These are phyloP conservation scores for Baffinella frigidus DNA, from an alignment of 208 protist species.

Conservation along the genomic window DNA sequence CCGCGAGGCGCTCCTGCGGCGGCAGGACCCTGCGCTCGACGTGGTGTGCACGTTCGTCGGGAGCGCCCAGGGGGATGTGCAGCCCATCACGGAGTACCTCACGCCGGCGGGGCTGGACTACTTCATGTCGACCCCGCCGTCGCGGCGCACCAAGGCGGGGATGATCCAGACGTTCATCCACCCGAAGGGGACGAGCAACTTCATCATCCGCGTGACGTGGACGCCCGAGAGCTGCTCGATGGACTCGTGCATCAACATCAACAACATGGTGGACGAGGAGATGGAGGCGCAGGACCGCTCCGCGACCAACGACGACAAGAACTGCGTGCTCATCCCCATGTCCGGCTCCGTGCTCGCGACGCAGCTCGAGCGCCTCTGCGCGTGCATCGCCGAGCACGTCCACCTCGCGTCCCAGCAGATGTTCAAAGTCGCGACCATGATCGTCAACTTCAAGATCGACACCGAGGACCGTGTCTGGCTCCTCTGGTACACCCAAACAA, in stretches of 20 bases:
- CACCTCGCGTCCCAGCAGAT: slow-evolving; percentile 17
- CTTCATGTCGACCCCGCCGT: slow-evolving; percentile 42
- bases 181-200: slow-evolving; percentile 56
- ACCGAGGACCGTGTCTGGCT: slow-evolving; percentile 51
- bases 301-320: slow-evolving; percentile 19
- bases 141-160: neutral
- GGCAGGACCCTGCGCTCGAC: neutral
- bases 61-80: slow-evolving; percentile 36
- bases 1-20: neutral
- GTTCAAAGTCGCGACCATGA: slow-evolving; percentile 14
- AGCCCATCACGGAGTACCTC: slow-evolving; percentile 47
- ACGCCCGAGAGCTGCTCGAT: slow-evolving; percentile 13
- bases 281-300: slow-evolving; percentile 23
- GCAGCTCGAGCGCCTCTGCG: slow-evolving; percentile 41
- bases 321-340: slow-evolving; percentile 53
- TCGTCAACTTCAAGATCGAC: slow-evolving; percentile 60
- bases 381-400: slow-evolving; percentile 22
- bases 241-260: slow-evolving; percentile 61
- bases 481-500: too few relatives aligned
- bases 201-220: slow-evolving; percentile 37
- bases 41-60: slow-evolving; percentile 10
- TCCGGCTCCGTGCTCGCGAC: slow-evolving; percentile 25
- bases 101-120: slow-evolving; percentile 31
- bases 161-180: slow-evolving; percentile 30
- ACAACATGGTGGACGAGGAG: slow-evolving; percentile 35